phyloP scores from a whole-genome alignment of 305 asterid species.

The Ilex paraguariensis region DNA sequence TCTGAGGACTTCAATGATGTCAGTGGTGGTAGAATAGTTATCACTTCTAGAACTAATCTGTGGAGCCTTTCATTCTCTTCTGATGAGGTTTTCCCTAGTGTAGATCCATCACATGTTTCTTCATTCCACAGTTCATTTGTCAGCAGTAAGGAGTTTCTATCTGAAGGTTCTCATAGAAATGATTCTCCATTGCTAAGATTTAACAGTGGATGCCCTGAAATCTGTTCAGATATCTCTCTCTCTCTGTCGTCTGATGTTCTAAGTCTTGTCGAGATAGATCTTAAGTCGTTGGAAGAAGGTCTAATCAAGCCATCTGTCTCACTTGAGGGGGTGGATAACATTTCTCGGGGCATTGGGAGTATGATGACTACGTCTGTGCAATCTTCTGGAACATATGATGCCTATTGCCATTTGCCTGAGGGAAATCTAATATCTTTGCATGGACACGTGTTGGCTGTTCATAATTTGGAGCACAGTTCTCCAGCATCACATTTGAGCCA shows the following conservation, averaged over 20 bases:
- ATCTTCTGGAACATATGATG: constrained; percentile 32
- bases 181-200: constrained; percentile 26
- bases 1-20: constrained; percentile 23
- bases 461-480: constrained; percentile 35
- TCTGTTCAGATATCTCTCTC: constrained; percentile 41
- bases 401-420: constrained; percentile 50
- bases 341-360: constrained; percentile 9
- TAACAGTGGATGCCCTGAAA: constrained; percentile 19
- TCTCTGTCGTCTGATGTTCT: constrained; percentile 42
- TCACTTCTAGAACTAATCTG: constrained; percentile 41
- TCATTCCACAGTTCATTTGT: constrained; percentile 14
- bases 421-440: constrained; percentile 61
- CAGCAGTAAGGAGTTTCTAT: constrained; percentile 24
- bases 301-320: constrained; percentile 24
- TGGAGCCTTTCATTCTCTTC: constrained; percentile 54
- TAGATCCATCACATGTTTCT: constrained; percentile 25
- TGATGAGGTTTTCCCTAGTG: constrained; percentile 31
- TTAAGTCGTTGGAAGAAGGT: constrained; percentile 17
- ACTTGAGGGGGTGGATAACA: constrained; percentile 25
- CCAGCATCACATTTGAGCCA: constrained; percentile 29
- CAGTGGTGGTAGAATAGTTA: constrained; percentile 32
- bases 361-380: constrained; percentile 21
- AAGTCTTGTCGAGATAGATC: constrained; percentile 38
- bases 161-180: constrained; percentile 23
- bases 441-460: constrained; percentile 63